These are phyloP conservation scores for Penicillium palitans DNA, from an alignment of 2,329 filamentous ascomycete genomes.

Conservation along the genomic window DNA sequence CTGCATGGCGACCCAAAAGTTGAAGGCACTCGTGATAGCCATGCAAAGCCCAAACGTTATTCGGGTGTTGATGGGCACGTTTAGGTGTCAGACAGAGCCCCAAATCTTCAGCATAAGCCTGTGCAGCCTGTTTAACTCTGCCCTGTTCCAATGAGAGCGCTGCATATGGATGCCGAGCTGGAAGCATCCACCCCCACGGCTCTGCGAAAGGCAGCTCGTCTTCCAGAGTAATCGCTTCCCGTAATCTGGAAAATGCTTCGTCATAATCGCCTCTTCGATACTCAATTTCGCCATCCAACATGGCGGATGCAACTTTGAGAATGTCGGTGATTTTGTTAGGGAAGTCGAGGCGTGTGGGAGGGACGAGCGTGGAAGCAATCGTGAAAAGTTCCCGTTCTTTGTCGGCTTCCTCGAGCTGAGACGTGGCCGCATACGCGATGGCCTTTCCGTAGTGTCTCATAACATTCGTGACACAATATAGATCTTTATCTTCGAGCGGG, in stretches of 20 bases:
- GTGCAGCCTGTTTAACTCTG: constrained; percentile 53
- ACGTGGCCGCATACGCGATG: constrained; percentile 62
- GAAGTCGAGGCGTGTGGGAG: constrained; percentile 62
- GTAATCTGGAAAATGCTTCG: constrained; percentile 58
- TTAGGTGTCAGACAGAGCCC: constrained; percentile 59
- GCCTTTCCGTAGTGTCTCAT: constrained; percentile 67
- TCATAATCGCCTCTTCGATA: constrained; percentile 64
- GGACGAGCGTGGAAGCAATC: constrained; percentile 54
- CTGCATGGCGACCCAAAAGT: constrained; percentile 50
- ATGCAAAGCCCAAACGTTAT: constrained; percentile 73
- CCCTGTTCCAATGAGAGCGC: constrained; percentile 68
- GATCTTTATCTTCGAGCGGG: constrained; percentile 56
- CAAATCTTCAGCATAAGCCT: constrained; percentile 61
- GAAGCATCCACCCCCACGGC: constrained; percentile 78
- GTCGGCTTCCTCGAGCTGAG: constrained; percentile 55
- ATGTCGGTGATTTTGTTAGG: constrained; percentile 66
- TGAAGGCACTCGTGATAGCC: constrained; percentile 69
- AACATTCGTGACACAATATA: constrained; percentile 70
- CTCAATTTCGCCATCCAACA: constrained; percentile 71
- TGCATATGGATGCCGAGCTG: constrained; percentile 67
- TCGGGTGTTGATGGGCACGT: constrained; percentile 64
- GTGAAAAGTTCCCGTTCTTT: constrained; percentile 54
- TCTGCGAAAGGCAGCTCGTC: constrained; percentile 68
- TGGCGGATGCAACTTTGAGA: constrained; percentile 59
- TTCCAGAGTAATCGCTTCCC: constrained; percentile 58